Evolutionary conservation across 306 rosid species (phyloP).

Genomic region (Hippophae rhamnoides): DNA sequence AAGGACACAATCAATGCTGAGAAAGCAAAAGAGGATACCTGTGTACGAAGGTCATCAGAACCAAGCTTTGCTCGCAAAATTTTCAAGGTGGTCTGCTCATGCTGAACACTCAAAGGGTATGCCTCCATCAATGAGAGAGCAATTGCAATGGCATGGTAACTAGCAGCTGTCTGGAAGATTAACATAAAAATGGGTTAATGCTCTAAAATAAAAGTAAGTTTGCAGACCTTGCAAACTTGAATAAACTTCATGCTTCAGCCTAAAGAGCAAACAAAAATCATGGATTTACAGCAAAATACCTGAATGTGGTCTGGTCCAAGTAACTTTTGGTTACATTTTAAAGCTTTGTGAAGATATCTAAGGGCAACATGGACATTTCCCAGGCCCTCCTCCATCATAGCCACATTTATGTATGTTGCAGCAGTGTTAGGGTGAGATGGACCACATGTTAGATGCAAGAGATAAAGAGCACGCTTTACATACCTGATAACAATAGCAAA

Average conservation of each 20-base stretch:
- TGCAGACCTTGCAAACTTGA: neutral
- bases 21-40: conserved; percentile 40
- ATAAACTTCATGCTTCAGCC: neutral
- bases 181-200: conserved; percentile 17
- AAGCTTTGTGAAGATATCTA: conserved; percentile 96
- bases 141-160: conserved; percentile 96
- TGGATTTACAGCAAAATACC: conserved; percentile 32
- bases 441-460: conserved; percentile 93
- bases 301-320: conserved; percentile 97
- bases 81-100: conserved; percentile 94
- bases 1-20: neutral
- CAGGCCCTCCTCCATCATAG: conserved; percentile 99
- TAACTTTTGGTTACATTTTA: conserved; percentile 87
- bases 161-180: conserved; percentile 86
- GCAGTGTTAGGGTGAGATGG: conserved; percentile 99
- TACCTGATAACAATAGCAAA: conserved; percentile 39
- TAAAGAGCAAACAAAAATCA: neutral
- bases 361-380: conserved; percentile 97
- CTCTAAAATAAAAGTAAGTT: neutral
- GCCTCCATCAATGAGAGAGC: conserved; percentile 99
- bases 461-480: conserved; percentile 95
- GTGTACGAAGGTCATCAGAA: conserved; percentile 92
- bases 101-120: conserved; percentile 94
- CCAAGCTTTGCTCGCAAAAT: conserved; percentile 94
- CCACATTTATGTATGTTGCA: conserved; percentile 96